Conservation (phyloP, 2,329 filamentous ascomycete genomes). For the Cadophora malorum region DNA sequence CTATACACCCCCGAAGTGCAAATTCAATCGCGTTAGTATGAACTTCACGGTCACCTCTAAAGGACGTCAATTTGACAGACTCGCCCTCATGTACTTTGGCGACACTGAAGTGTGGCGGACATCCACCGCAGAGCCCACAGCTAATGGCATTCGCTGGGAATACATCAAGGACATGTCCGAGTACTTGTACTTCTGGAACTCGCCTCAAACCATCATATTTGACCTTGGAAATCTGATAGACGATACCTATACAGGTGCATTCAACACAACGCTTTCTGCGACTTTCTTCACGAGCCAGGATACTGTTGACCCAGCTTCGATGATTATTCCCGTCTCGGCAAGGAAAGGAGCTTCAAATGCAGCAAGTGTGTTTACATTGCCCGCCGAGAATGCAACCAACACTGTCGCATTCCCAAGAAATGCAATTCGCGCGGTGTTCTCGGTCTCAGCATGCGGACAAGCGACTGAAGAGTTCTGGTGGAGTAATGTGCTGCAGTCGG, state of each 20-base stretch:
- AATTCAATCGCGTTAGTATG: conserved; percentile 76
- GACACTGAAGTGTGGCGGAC: conserved; percentile 85
- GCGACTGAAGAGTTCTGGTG: conserved; percentile 85
- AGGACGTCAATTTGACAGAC: conserved; percentile 78
- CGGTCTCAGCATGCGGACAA: conserved; percentile 80
- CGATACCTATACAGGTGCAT: conserved; percentile 72
- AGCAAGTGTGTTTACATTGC: conserved; percentile 72
- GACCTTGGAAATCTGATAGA: conserved; percentile 78
- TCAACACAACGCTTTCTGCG: conserved; percentile 76
- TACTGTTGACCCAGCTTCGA: conserved; percentile 59
- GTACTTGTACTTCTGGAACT: conserved; percentile 71
- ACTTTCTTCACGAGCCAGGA: conserved; percentile 66
- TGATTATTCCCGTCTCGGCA: conserved; percentile 72
- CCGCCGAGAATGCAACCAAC: conserved; percentile 64
- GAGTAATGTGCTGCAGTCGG: conserved; percentile 73
- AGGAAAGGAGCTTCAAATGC: conserved; percentile 55
- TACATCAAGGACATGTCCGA: conserved; percentile 81
- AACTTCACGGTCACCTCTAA: conserved; percentile 76
- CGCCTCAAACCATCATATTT: conserved; percentile 77
- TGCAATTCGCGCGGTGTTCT: conserved; percentile 72
- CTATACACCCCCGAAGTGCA: conserved; percentile 70
- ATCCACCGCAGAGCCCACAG: conserved; percentile 79
- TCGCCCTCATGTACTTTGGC: conserved; percentile 77
- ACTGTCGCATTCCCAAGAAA: conserved; percentile 69
- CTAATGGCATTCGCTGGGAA: conserved; percentile 74